Base-by-base conservation (phyloP, 148 eudicot species). In the Fagopyrum esculentum region DNA sequence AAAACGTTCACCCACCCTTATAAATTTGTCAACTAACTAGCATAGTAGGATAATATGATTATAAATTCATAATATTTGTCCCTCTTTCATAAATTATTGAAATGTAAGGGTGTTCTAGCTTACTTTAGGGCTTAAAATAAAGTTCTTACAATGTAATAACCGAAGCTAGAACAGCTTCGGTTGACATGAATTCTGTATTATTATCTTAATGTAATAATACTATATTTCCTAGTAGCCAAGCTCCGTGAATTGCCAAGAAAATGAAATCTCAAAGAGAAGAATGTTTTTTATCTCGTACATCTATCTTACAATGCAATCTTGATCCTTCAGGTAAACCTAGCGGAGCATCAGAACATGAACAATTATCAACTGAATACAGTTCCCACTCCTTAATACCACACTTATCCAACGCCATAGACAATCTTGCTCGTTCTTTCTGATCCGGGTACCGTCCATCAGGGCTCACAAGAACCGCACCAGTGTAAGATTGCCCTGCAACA, bases 401-500 rank as follows among this genome's bases (percentile, higher is more conserved):
- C 77, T 84, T 89, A 4, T 86, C 98, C 64, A 96, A 55, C 49
- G 98, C 96, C 74, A 75, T 80, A 29, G 13, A 61, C 61, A 96
- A 76, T 72, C 89, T 83, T 45, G 48, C 50, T n/a, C 29, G 70
- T 75, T 88, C 89, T 4, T 12, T 71, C 73, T 83, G 80, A 60
- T 57, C 78, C 5, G 97, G 99, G 80, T 85, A 92, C 35, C 22
- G 69, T 16, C 99, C 99, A 63, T 92, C 83, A 1, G 87, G 97
- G 83, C 91, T 92, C 46, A 89, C 98, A 45, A 96, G 87, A 47
- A 95, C 98, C 5, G 97, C 99, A 71, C 99, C 99, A 0, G 97
- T 90, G 68, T 96, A 96, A 15, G 93, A 89, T 78, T 96, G 99
- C 15, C 99, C 99, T 9, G 98, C 98, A 79, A 83, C 98, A 71